Evolutionary conservation across 176 grass and related monocot species (phyloP).

Genomic region (Coix lacrymajobi): DNA sequence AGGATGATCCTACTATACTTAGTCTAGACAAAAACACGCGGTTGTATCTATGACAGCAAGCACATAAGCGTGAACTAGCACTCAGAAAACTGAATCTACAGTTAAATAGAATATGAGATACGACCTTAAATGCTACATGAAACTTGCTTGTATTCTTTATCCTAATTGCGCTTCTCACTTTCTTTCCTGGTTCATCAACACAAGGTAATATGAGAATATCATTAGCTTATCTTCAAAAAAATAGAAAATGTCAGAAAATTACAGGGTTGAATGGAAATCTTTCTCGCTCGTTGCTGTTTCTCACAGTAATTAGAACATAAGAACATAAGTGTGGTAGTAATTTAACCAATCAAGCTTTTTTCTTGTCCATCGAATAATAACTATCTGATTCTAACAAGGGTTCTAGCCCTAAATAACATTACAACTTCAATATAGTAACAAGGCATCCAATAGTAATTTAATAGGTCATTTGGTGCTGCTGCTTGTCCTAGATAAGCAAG

Average conservation of each 20-base stretch:
- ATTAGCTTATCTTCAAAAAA: slow-evolving; percentile 27
- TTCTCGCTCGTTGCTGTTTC: background rate
- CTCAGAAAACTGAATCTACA: too few relatives aligned
- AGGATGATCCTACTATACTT: too few relatives aligned
- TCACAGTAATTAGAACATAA: background rate
- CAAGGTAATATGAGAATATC: background rate
- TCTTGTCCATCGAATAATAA: slow-evolving; percentile 16
- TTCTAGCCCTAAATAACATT: background rate
- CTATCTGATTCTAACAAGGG: background rate
- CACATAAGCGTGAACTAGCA: too few relatives aligned
- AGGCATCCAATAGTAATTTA: background rate
- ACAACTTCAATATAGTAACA: background rate
- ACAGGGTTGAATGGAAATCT: background rate
- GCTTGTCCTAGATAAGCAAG: background rate
- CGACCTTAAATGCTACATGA: slow-evolving; percentile 87
- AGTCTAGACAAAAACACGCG: too few relatives aligned
- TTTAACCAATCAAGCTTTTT: slow-evolving; percentile 6
- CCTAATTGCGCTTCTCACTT: slow-evolving; percentile 85
- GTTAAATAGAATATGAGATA: slow-evolving; percentile 17
- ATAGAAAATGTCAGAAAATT: slow-evolving; percentile 1
- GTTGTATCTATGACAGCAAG: too few relatives aligned
- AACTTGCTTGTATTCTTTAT: slow-evolving; percentile 99
- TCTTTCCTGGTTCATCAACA: slow-evolving; percentile 96
- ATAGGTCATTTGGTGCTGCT: background rate
- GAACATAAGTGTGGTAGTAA: background rate